These are phyloP conservation scores for Proteromonas lacertae DNA, from an alignment of 352 stramenopile genomes.

Conservation along the genomic window DNA sequence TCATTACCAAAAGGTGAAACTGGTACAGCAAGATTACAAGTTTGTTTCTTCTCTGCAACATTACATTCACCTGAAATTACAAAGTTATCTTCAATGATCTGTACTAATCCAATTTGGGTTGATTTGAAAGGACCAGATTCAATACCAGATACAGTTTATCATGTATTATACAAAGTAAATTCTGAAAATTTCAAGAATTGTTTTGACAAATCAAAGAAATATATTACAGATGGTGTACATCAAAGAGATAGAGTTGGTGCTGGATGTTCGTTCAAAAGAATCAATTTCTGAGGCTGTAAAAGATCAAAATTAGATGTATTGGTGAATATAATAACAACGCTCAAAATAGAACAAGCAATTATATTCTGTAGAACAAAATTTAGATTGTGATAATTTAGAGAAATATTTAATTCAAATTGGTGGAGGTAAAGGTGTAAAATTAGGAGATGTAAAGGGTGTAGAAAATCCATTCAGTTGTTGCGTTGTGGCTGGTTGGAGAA, in stretches of 20 bases:
- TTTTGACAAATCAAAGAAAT: neutral
- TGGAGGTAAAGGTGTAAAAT: conserved; percentile 9
- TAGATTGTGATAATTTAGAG: conserved; percentile 20
- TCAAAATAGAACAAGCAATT: too few species aligned
- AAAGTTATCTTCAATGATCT: conserved; percentile 12
- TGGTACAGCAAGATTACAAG: conserved; percentile 10
- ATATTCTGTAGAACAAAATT: too few species aligned
- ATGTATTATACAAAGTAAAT: conserved; percentile 8
- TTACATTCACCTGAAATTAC: conserved; percentile 14
- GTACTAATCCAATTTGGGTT: conserved; percentile 17
- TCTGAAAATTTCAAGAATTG: neutral
- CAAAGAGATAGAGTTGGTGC: neutral
- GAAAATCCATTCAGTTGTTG: conserved; percentile 16
- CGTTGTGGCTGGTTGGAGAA: conserved; percentile 15
- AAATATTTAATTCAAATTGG: conserved; percentile 9
- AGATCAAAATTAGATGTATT: too few species aligned
- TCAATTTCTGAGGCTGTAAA: too few species aligned
- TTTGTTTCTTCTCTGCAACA: conserved; percentile 25
- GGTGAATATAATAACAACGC: too few species aligned
- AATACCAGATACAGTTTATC: conserved; percentile 16
- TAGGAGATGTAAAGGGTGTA: too few species aligned
- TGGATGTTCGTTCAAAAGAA: too few species aligned
- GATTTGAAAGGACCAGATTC: conserved; percentile 18
- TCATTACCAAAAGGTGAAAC: conserved; percentile 8
- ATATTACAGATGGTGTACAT: neutral